Evolutionary conservation across 371 early-diverging fungal species (phyloP), one percentile per base, ranked within the genome.

Genomic region (Apophysomyces ossiformis): DNA sequence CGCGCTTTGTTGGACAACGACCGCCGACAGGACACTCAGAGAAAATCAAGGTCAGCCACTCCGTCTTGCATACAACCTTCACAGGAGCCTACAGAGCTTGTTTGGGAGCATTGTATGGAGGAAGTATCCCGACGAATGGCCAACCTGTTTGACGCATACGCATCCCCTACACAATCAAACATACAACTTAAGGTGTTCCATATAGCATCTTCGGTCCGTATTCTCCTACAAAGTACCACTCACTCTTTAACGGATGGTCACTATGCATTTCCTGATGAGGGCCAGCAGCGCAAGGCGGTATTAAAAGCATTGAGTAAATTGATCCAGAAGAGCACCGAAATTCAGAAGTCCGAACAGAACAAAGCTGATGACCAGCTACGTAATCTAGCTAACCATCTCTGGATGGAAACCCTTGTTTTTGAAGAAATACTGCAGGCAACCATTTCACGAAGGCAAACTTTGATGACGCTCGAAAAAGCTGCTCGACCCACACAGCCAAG

Each of bases 181-280:
- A 67, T 75, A 6, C 73, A 74, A 44, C 35, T 73, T 7, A 45
- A 46, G 41, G 60, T 74, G 7, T 78, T 69, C 43, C 76, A 70
- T 38, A 74, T 80, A 5, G 78, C 80, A 6, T 71, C 78, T 0
- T 73, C 79, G 2, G 70, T 83, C 21, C 73, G 74, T 45, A 78
- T 39, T 70, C 77, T 26, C 72, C 76, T 16, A 70, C 67, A 50
- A 80, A 83, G 57, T 79, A 83, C 57, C 71, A 75, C 11, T 70
- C 74, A n/a, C 54, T 83, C 4, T 60, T 80, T 21, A 73, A 70
- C 54, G 21, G 54, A 50, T 21, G 54, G 54, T 21, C 54, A 50
- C 21, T 50, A 50, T 47, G 59, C 67, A n/a, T 72, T 70, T 58
- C 81, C 83, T 8, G 83, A 80, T 60, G 45, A 78, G 13, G 75